Conservation (phyloP, 805 yeast genomes). For the Starmerella sp. region DNA sequence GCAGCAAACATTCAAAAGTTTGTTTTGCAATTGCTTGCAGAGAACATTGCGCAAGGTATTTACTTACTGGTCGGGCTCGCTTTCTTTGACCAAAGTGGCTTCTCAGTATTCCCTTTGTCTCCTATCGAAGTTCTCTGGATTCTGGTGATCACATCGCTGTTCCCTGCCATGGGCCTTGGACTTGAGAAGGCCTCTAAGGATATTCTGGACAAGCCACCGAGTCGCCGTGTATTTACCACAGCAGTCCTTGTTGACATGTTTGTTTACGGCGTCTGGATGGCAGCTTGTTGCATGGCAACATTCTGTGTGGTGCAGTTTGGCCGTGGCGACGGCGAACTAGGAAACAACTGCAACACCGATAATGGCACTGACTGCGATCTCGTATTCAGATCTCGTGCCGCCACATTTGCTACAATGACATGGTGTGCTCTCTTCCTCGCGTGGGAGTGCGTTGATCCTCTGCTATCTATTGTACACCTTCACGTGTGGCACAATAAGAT, state of each 20-base stretch:
- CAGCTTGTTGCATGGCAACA: conserved; percentile 53
- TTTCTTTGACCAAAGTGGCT: conserved; percentile 49
- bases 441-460: conserved; percentile 71
- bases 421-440: conserved; percentile 77
- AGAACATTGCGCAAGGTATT: conserved; percentile 60
- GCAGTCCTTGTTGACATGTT: conserved; percentile 60
- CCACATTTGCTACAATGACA: conserved; percentile 70
- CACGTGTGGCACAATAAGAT: conserved; percentile 68
- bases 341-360: conserved; percentile 48
- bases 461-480: conserved; percentile 40
- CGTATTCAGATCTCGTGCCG: conserved; percentile 67
- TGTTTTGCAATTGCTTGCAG: conserved; percentile 60
- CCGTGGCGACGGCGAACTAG: conserved; percentile 50
- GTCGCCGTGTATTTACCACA: conserved; percentile 51
- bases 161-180: conserved; percentile 78
- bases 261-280: conserved; percentile 65
- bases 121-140: conserved; percentile 77
- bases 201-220: conserved; percentile 54
- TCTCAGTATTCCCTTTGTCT: conserved; percentile 70
- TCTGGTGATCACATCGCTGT: conserved; percentile 65
- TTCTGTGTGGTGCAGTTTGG: conserved; percentile 61
- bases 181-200: conserved; percentile 54
- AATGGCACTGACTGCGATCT: conserved; percentile 40
- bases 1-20: conserved; percentile 67
- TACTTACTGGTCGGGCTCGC: conserved; percentile 62